Evolutionary conservation across 2,329 filamentous ascomycete species (phyloP).

Genomic region (Fusarium incarnatum): DNA sequence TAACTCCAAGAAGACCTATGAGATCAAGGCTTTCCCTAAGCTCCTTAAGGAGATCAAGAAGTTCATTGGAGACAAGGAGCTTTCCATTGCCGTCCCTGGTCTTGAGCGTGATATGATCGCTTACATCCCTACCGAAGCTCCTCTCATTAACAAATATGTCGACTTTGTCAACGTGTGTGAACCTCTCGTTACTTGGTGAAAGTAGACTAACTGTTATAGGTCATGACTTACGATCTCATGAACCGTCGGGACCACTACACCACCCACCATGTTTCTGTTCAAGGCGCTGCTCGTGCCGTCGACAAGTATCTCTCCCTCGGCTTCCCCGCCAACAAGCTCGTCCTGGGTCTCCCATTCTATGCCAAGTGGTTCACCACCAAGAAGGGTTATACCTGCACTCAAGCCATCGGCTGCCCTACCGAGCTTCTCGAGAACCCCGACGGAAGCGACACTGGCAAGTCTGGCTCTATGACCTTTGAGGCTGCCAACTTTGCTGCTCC

Average conservation of each 20-base stretch:
- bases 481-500: conserved; percentile 43
- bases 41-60: conserved; percentile 69
- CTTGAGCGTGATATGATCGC: conserved; percentile 74
- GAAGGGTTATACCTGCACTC: conserved; percentile 57
- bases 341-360: conserved; percentile 76
- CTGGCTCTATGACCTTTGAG: conserved; percentile 57
- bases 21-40: conserved; percentile 71
- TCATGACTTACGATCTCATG: conserved; percentile 80
- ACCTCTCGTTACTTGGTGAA: accelerated
- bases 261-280: conserved; percentile 71
- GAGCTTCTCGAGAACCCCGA: conserved; percentile 68
- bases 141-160: conserved; percentile 68
- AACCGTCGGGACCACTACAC: conserved; percentile 76
- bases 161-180: conserved; percentile 70
- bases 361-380: conserved; percentile 73
- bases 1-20: conserved; percentile 68
- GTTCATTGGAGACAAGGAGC: conserved; percentile 68
- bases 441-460: conserved; percentile 68
- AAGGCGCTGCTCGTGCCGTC: conserved; percentile 65
- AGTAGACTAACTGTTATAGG: conserved; percentile 35
- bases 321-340: conserved; percentile 65
- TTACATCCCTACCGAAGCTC: conserved; percentile 68
- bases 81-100: conserved; percentile 76
- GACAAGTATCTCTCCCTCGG: conserved; percentile 70
- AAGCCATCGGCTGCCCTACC: conserved; percentile 69